Evolutionary conservation across 1,284 basidiomycete genomes (phyloP), one percentile per base, ranked within the genome.

Genomic region (Fomitopsis betulina): DNA sequence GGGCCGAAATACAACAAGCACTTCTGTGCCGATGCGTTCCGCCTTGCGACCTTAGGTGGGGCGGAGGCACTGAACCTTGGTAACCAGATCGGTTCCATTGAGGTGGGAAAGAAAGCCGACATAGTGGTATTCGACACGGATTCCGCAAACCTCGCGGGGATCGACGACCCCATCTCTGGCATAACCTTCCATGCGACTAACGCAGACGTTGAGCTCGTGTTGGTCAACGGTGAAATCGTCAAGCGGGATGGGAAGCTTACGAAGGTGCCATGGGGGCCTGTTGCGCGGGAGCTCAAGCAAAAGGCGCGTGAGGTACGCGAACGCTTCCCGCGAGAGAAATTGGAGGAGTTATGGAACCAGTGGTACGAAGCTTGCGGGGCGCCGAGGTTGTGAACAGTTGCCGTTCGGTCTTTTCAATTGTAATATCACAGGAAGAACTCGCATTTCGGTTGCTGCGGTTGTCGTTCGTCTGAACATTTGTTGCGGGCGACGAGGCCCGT

Each of bases 241-340:
- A 72, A 72, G 58, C 61, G 62, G n/a, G 59, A 65, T 40, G 64
- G 64, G 2, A 68, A 66, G 43, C 61, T 69, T 30, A 66, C 62
- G 51, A 63, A 63, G 45, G 45, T 60, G 21, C 63, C 61, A 65
- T 70, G 49, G 75, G 73, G 53, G 8, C 60, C 61, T 8, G 65
- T 70, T 1, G 70, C 67, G 45, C 60, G 17, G 80, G 86, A 61
- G 75, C 76, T 61, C 75, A 74, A 35, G 81, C 79, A 79, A 52
- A 74, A 67, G 2, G 77, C 72, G n/a, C 75, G 77, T 15, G 81
- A 80, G 27, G 77, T 77, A 47, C 83, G 75, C 6, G 75, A 78
- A 37, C 85, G 63, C 66, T 86, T 76, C 57, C 67, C 68, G 2
- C 58, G 56, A 25, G 66, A 66, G 32, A 60, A 63, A 53, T 54